A percentile compares a stretch with the other conserved stretches of the same genome.
These are phyloP conservation scores for Ophiosphaerella korrae DNA, from an alignment of 2,329 filamentous ascomycete species.

Conservation along the genomic window DNA sequence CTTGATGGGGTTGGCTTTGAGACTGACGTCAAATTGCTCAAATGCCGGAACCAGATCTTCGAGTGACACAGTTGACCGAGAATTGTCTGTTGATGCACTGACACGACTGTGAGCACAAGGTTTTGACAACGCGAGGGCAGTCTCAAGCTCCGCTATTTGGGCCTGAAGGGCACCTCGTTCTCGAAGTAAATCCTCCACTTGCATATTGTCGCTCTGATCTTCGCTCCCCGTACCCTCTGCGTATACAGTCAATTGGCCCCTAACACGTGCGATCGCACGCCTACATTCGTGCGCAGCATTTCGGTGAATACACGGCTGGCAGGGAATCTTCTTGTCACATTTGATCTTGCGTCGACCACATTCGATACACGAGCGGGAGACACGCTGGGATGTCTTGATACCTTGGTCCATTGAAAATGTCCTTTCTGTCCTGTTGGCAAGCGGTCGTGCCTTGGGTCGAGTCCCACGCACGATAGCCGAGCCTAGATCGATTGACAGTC, in stretches of 20 bases:
- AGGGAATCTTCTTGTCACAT: conserved; percentile 17
- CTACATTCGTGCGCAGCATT: conserved; percentile 15
- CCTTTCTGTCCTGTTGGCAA: neutral
- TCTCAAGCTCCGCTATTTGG: conserved; percentile 18
- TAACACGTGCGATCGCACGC: conserved; percentile 15
- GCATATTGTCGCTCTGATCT: neutral
- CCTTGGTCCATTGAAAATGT: conserved; percentile 7
- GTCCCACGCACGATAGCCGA: too few species aligned
- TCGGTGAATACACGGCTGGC: conserved; percentile 10
- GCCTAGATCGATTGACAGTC: too few species aligned
- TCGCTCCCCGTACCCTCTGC: conserved; percentile 2
- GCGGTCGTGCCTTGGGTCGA: neutral
- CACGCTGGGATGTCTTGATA: conserved; percentile 16
- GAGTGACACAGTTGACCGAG: conserved; percentile 6
- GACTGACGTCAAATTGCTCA: conserved; percentile 16
- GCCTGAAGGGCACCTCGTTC: conserved; percentile 12
- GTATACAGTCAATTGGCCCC: conserved; percentile 15
- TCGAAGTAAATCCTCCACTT: conserved; percentile 10
- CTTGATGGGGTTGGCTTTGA: conserved; percentile 1
- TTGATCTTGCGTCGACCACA: conserved; percentile 17
- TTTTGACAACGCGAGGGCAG: conserved; percentile 13
- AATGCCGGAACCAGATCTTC: conserved; percentile 15
- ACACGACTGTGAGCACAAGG: conserved; percentile 14
- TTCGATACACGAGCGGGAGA: conserved; percentile 14
- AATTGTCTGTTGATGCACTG: conserved; percentile 9